Evolutionary conservation across 2,329 filamentous ascomycete genomes (phyloP), one percentile per base, ranked within the genome.

Genomic region (Penicillium digitatum): DNA sequence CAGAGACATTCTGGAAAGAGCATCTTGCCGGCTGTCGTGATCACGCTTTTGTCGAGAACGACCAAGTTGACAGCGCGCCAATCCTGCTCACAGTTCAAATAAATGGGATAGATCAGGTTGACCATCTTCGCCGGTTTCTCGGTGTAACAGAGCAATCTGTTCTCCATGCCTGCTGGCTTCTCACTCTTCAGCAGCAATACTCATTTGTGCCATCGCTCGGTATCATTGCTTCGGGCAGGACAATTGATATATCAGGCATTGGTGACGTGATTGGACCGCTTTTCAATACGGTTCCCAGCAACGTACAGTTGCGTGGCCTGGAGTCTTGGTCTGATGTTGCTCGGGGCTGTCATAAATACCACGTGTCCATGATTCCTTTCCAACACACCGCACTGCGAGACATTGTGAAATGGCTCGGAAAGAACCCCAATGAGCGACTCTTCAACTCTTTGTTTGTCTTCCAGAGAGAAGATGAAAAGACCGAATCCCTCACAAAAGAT

Each of bases 391-490:
- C 92, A 0, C 77, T 96, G 10, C 82, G 90, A 22, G 83, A 89
- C 43, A 87, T 96, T 32, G 85, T 88, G 65, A 95, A 90, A 69
- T 95, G 89, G 87, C 86, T 84, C 61, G 79, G 81, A 0, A 76
- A 77, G 5, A 80, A 80, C 3, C 75, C 74, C 0, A 72, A 73
- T n/a, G 71, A 82, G 39, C 78, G 82, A 0, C 72, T 93, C 2
- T 96, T 96, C 66, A 87, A 95, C 56, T 87, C 81, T 0, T 76
- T 96, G 1, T 95, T 96, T 62, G 87, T 90, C 0, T 96, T 93
- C 67, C 88, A 95, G 65, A 78, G 81, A 34, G 76, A 82, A 3
- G 58, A 66, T 0, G 55, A 64, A 0, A 53, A 65, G 0, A 40
- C 56, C 1, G 66, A 65, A 49, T 53, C 55, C 3, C 44, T n/a